Evolutionary conservation across 176 grass and related monocot genomes (phyloP), one percentile per base, ranked within the genome.

Genomic region (Triticum urartu): DNA sequence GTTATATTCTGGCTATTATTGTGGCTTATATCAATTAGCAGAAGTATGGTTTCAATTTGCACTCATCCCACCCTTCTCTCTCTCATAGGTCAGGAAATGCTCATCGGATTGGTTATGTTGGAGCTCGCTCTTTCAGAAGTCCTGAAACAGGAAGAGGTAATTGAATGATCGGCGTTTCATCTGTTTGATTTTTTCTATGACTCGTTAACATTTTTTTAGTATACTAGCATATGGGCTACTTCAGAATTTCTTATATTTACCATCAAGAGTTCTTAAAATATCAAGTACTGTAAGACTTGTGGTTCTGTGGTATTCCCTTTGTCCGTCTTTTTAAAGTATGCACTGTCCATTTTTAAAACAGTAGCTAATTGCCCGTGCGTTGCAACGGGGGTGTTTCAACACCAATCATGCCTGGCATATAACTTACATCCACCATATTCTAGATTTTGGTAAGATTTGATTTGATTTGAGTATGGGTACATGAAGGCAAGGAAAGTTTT

Each of bases 101-200:
- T 89, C 86, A 92, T 92, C 84, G 86, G 79, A 88, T 98, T 84
- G 97, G 97, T 69, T 98, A 98, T 91, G 79, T 79, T 92, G 87
- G 85, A 68, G 56, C 42, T 30, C 35, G 86, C 61, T 21, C 60
- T 80, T 90, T 63, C 70, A 91, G 85, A 83, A 62, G 40, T 26
- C 43, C 47, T 70, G 86, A 88, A 48, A 33, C 64, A 86, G 94
- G 79, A 25, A 64, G 48, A 89, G 93, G 93, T 95, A 86, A 79
- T 40, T 59, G 39, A 84, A 65, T 62, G 33, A 25, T 48, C 28
- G 3, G 6, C 61, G 11, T 71, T 82, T 50, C 4, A 10, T 68
- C 14, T 72, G 21, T 72, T 82, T 83, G 32, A 76, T 21, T 68
- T 30, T 28, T 78, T 4, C 26, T 83, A 25, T 75, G 62, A 64